Base-by-base conservation (phyloP, 2,329 filamentous ascomycete genomes). In the Xylaria sp. region DNA sequence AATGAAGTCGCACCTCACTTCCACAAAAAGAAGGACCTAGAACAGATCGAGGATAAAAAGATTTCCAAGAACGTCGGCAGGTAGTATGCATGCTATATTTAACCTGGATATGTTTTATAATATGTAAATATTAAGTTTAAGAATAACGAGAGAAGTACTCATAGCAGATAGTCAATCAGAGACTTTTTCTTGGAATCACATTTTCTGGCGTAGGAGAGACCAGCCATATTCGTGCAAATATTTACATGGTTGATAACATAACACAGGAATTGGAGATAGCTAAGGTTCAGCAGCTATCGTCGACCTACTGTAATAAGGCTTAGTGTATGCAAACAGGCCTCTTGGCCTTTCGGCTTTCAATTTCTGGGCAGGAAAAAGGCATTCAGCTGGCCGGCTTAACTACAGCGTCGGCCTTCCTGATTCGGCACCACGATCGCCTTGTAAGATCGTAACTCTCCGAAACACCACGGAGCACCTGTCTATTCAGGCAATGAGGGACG, bases 1-100 rank as follows among this genome's bases (percentile, higher is more conserved):
- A 85, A 87, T 6, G 94, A 98, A 77, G 87, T 95, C 63, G 95
- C 95, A 64, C 94, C 94, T 64, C 95, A 98, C 79, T 97, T 93
- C 73, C 92, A 97, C 75, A 97, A 96, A 79, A 90, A 91, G 79
- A 90, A 92, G 78, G 93, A 97, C 73, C 76, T 97, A 40, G 94
- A 97, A 72, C 88, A 84, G 17, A 73, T 97, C 69, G 92, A 92
- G 72, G 90, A 92, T 62, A 91, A 86, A 79, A 96, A 92, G 77
- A 83, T 90, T 78, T 85, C 87, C 0, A 91, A 89, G 75, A 65
- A 68, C 4, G 55, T 60, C 5, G 66, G 64, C 25, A 58, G 63
- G 58, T 68, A 57, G 35, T 13, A 44, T n/a, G n/a, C n/a, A n/a
- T n/a, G n/a, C n/a, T n/a, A n/a, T n/a, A n/a, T n/a, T n/a, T 17